Base-by-base conservation (phyloP, 805 yeast species). In the Kluyveromyces aestuarii region DNA sequence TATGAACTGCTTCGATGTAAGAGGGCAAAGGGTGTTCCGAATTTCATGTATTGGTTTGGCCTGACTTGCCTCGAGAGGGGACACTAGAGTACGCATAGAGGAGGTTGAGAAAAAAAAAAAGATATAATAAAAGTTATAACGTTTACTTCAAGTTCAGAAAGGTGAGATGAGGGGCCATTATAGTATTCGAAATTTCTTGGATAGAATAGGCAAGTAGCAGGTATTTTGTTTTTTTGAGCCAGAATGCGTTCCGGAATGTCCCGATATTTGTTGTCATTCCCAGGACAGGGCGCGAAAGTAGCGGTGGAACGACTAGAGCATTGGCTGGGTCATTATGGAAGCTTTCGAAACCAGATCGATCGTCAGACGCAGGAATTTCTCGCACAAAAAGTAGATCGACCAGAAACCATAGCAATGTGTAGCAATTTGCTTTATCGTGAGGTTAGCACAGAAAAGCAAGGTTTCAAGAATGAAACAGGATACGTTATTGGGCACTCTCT, bases 401-500 rank as follows among this genome's bases (percentile, higher is more conserved):
- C 70, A 1, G 68, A 63, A 7, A 56, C 62, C 25, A 64, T 64
- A 2, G 67, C 67, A 1, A 63, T 60, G 10, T 58, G 67, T 44
- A 63, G 68, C 21, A 59, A 57, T 40, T 47, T 66, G 44, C 49
- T 61, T 45, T 61, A 51, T 37, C 49, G 50, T 33, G 16, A 21
- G 47, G 37, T 46, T 37, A 33, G 40, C 30, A 11, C 19, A 27
- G 16, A 18, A 44, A 48, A 6, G 40, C 27, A 39, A 11, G 4
- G 14, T 7, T 30, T 30, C 14, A 30, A 44, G 36, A 10, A 45
- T 37, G 36, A 46, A 50, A 17, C 17, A 30, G 36, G 25, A 40
- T 27, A 37, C 48, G 25, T 51, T 63, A n/a, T 45, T 64, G 44
- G 70, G 68, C 70, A 66, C 46, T 66, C 70, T 10, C 48, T 66